Evolutionary conservation across 352 stramenopile species (phyloP).

Genomic region (Discostella stelligera): DNA sequence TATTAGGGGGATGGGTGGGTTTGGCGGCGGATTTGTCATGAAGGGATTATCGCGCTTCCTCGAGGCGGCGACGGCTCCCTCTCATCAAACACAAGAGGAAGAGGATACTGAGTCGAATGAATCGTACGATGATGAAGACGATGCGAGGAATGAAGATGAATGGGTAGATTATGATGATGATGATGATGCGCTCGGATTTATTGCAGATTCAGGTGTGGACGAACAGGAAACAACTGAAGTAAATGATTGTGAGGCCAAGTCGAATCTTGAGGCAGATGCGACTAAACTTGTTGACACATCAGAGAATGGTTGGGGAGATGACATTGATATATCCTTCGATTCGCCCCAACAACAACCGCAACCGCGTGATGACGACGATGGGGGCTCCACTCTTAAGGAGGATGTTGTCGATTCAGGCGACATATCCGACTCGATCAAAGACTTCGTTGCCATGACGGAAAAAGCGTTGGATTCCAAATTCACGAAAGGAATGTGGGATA

Average conservation of each 20-base stretch:
- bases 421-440: constrained; percentile 32
- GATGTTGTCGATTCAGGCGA: constrained; percentile 8
- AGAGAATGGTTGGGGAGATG: constrained; percentile 14
- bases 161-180: constrained; percentile 7
- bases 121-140: not conserved
- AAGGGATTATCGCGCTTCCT: constrained; percentile 51
- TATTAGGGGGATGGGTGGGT: not conserved
- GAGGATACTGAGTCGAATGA: constrained; percentile 11
- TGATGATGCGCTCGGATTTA: constrained; percentile 10
- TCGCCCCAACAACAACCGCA: not conserved
- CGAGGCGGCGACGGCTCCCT: constrained; percentile 42
- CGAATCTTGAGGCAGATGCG: not conserved
- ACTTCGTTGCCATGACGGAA: constrained; percentile 48
- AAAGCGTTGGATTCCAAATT: constrained; percentile 32
- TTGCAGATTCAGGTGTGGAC: not conserved
- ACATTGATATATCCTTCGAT: constrained; percentile 34
- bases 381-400: not conserved
- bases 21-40: constrained; percentile 49
- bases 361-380: not conserved
- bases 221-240: not conserved
- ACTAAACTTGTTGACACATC: not conserved
- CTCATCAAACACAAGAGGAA: constrained; percentile 6
- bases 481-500: constrained; percentile 20
- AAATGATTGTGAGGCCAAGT: not conserved
- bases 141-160: constrained; percentile 3